Base-by-base conservation (phyloP, 164 flowering plant genomes). In the Kalanchoe fedtschenkoi region DNA sequence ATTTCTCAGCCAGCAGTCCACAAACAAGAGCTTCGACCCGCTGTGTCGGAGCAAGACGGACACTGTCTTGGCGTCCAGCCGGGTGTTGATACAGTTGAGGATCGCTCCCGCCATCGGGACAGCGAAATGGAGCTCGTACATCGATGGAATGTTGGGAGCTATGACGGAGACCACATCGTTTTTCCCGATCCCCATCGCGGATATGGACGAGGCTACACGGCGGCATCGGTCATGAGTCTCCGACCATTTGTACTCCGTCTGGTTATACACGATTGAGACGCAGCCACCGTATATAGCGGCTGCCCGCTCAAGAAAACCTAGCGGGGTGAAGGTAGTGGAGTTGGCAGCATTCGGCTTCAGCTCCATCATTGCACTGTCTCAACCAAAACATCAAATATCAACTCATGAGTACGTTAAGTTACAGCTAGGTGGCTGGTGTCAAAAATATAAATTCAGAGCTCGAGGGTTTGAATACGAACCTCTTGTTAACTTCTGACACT, bases 101-200 rank as follows among this genome's bases (percentile, higher is more conserved):
- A 62, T 33, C 0, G 65, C 65, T 6, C 65, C 65, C 1, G 65
- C 13, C 65, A 62, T 62, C 1, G 63, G 63, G 4, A 61, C 51
- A 3, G 63, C 63, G 19, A 61, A 61, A 4, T 61, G 63, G 24
- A 62, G 55, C 57, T 62, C 65, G 53, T 62, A 62, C 53, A 44
- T 62, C 14, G 65, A 55, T n/a, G 65, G 65, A 28, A 62, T 8
- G 57, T 62, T 62, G 65, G 65, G 65, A 17, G 65, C 38, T 19
- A 62, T 2, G 13, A 62, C 65, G 26, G 65, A 62, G 4, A 62
- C 65, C 16, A 62, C 65, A 6, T 62, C 37, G 39, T 54, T 37
- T 44, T 37, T 44, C 13, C 51, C 28, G 38, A 62, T 62, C 2
- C 41, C 57, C 56, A 46, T 21, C 4, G 39, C n/a, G 5, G 56